phyloP scores from a whole-genome alignment of 345 rosid genomes.

The Euphorbia peplus region DNA sequence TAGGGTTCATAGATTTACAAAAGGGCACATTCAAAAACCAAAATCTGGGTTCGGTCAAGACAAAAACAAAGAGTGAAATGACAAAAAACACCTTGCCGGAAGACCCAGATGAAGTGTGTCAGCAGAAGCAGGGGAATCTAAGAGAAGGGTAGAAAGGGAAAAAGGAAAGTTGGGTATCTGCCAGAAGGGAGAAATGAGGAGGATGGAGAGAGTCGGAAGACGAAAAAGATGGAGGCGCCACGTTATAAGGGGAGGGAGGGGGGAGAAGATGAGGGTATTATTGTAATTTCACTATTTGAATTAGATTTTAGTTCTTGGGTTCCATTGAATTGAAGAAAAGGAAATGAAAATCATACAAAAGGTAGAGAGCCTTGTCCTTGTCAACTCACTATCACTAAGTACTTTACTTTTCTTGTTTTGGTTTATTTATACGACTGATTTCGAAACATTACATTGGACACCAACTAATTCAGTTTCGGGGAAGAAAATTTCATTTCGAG shows the following conservation, averaged over 20 bases:
- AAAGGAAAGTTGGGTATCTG: not conserved
- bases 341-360: no score
- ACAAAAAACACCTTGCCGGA: not conserved
- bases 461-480: no score
- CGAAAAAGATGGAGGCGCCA: conserved; percentile 21
- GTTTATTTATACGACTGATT: no score
- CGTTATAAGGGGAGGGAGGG: conserved; percentile 19
- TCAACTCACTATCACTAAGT: no score
- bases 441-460: no score
- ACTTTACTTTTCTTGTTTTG: no score
- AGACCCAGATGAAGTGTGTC: not conserved
- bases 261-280: not conserved
- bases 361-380: no score
- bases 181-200: not conserved
- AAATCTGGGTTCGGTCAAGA: not conserved
- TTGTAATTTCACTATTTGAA: not conserved
- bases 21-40: not conserved
- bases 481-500: no score
- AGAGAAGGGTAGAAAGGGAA: not conserved
- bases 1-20: not conserved
- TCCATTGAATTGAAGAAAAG: not conserved
- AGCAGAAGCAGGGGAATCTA: not conserved
- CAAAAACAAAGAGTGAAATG: not conserved
- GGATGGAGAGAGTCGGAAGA: conserved; percentile 9
- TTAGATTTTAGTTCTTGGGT: not conserved